These are phyloP conservation scores for Alliaria petiolata DNA, from an alignment of 345 rosid species.

Conservation along the genomic window DNA sequence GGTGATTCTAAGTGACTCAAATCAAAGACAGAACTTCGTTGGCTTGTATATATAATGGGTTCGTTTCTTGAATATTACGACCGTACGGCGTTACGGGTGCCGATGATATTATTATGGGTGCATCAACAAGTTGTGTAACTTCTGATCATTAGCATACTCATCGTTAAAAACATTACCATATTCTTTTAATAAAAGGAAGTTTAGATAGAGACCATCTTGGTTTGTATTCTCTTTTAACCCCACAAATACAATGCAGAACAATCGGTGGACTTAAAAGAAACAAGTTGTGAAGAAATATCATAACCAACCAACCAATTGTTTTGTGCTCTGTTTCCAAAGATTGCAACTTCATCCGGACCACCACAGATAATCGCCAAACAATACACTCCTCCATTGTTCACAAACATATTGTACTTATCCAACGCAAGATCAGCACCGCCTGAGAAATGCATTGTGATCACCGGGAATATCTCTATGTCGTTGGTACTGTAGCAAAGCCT, in stretches of 20 bases:
- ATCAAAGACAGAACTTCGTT: background rate
- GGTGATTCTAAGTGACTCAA: background rate
- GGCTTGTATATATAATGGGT: no score
- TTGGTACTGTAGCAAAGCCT: background rate
- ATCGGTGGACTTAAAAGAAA: slow-evolving; percentile 18
- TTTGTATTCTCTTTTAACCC: no score
- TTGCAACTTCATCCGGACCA: background rate
- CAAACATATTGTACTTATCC: background rate
- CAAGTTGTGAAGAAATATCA: slow-evolving; percentile 3
- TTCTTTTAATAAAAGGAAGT: no score
- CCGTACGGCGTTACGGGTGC: no score
- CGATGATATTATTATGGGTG: no score
- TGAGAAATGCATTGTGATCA: background rate
- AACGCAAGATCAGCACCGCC: slow-evolving; percentile 2
- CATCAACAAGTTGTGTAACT: no score
- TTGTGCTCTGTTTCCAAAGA: slow-evolving; percentile 24
- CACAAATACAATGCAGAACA: background rate
- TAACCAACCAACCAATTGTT: slow-evolving; percentile 15
- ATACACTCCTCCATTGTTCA: background rate
- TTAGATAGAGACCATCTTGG: no score
- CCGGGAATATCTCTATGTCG: background rate
- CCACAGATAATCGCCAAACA: background rate
- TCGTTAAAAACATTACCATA: no score
- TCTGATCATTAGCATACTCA: no score
- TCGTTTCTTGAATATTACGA: no score